A percentile compares a stretch with the other conserved stretches of the same genome.
These are phyloP conservation scores for Boechera stricta DNA, from an alignment of 345 rosid species.

Conservation along the genomic window DNA sequence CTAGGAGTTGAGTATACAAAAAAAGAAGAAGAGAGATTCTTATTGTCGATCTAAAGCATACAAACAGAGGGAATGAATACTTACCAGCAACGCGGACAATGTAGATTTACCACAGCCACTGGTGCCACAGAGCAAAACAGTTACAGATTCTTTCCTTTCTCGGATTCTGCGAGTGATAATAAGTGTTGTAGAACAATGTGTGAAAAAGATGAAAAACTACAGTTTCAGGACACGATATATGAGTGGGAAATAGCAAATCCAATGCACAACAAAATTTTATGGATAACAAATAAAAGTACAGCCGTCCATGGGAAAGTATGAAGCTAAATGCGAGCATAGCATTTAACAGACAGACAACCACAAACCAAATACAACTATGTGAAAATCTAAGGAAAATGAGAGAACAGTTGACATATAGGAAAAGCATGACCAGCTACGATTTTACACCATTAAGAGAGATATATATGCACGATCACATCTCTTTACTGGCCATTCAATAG, in stretches of 20 bases:
- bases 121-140: constrained; percentile 96
- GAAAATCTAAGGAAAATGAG: background rate
- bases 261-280: background rate
- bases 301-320: background rate
- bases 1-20: constrained; percentile 28
- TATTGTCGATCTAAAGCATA: constrained; percentile 46
- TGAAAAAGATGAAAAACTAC: background rate
- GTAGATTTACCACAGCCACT: constrained; percentile 99
- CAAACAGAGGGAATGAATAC: background rate
- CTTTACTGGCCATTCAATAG: constrained; percentile 3
- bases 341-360: background rate
- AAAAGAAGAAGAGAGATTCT: constrained; percentile 49
- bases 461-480: background rate
- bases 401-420: background rate
- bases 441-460: background rate
- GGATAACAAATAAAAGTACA: background rate
- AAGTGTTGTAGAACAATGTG: background rate
- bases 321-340: background rate
- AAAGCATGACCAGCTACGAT: background rate
- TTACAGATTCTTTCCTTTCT: constrained; percentile 96
- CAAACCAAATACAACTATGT: constrained; percentile 3
- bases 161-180: constrained; percentile 72
- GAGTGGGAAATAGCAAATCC: constrained; percentile 18
- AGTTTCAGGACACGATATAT: background rate
- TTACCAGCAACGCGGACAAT: constrained; percentile 97